Base-by-base conservation (phyloP, 2,329 filamentous ascomycete genomes). In the Alternaria burnsii region DNA sequence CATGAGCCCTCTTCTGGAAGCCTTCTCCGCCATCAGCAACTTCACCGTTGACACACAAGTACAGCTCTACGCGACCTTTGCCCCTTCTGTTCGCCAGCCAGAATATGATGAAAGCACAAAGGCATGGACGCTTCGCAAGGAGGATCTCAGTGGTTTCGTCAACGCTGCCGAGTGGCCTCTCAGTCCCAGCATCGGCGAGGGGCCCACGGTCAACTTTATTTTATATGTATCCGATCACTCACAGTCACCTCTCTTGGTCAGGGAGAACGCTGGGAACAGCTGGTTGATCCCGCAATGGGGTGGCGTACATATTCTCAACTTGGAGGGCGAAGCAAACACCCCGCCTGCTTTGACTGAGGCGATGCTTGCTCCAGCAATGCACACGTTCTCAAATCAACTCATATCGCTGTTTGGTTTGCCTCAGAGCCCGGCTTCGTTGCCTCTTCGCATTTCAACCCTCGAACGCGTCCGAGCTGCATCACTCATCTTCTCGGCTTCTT, bases 211-310 rank as follows among this genome's bases (percentile, higher is more conserved):
- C 73, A 98, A 99, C 79, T 98, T 99, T 76, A 89, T 98, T 58
- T 85, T 98, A 28, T 99, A 95, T 73, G 88, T 96, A 8, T 93
- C 94, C 6, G 88, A 92, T 59, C 87, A 91, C 59, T 80, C 80
- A 7, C 84, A 88, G 61, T 85, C 84, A 3, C 89, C 88, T 12
- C 79, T 91, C 34, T 68, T 86, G 8, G 83, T 91, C 46, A 84
- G 86, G 58, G 87, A 86, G 51, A 87, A 82, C 64, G 81, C 82
- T 34, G 86, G 83, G 8, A 93, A 89, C 10, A 93, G 93, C 38
- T 98, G 94, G 94, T 85, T 97, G 66, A 91, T 99, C 44, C 95
- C 95, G 0, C 95, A 99, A 81, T 99, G 95, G 95, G 95, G 95
- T 38, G 89, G 89, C 9, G 87, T 92, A 3, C 84, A 87, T 54